A percentile compares a stretch with the other conserved stretches of the same genome.
Conservation (phyloP, 2,329 filamentous ascomycete genomes). For the Xylaria sp. region DNA sequence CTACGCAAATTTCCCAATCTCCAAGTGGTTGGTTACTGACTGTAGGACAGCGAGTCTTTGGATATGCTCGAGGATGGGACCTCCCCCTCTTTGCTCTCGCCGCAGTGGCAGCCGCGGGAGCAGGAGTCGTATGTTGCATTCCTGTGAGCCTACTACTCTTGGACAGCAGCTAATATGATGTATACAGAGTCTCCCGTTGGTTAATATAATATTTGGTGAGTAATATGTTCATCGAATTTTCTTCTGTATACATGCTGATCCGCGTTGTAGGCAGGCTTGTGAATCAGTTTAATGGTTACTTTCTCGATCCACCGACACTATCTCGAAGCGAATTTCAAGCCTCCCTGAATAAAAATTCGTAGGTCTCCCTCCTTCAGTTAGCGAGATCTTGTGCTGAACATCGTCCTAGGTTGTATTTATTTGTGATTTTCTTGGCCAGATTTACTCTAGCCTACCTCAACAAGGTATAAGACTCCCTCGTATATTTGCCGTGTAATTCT, state of each 20-base stretch:
- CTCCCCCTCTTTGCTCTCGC: conserved; percentile 60
- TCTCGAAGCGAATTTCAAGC: conserved; percentile 54
- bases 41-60: conserved; percentile 59
- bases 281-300: conserved; percentile 60
- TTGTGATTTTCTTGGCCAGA: conserved; percentile 75
- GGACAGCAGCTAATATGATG: conserved; percentile 7
- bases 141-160: background rate
- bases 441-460: conserved; percentile 71
- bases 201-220: conserved; percentile 68
- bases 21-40: conserved; percentile 27
- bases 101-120: conserved; percentile 59
- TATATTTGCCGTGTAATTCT: conserved; percentile 7
- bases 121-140: conserved; percentile 55
- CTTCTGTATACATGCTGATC: conserved; percentile 28
- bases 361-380: conserved; percentile 38
- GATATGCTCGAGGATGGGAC: conserved; percentile 65
- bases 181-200: conserved; percentile 63
- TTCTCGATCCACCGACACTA: conserved; percentile 48
- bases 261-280: conserved; percentile 54
- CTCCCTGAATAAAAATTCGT: conserved; percentile 58
- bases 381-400: conserved; percentile 26
- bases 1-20: background rate
- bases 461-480: conserved; percentile 52
- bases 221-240: background rate
- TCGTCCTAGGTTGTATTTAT: conserved; percentile 68